Evolutionary conservation across 2,329 filamentous ascomycete genomes (phyloP).

Genomic region (Fusarium sp.): DNA sequence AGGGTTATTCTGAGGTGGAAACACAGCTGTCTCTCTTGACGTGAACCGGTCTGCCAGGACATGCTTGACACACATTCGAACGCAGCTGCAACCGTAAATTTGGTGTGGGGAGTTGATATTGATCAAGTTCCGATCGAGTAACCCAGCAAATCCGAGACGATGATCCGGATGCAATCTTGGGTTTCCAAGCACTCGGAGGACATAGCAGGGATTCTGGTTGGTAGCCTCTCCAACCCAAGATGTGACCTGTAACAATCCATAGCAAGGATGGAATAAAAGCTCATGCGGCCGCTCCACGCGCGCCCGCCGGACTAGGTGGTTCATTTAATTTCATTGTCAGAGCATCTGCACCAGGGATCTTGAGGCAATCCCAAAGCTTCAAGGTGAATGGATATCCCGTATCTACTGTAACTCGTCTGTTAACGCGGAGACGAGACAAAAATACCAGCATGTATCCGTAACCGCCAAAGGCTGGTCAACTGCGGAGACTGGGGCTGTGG

Average conservation of each 20-base stretch:
- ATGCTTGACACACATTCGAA: constrained; percentile 4
- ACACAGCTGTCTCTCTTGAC: constrained; percentile 20
- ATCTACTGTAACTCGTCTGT: background rate
- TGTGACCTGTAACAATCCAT: constrained; percentile 38
- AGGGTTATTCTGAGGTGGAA: constrained; percentile 3
- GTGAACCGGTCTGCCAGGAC: constrained; percentile 16
- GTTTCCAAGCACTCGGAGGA: constrained; percentile 38
- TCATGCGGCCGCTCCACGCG: constrained; percentile 41
- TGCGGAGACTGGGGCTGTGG: constrained; percentile 20
- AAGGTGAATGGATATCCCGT: background rate
- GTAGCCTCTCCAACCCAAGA: constrained; percentile 24
- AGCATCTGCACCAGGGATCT: background rate
- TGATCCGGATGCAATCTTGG: constrained; percentile 39
- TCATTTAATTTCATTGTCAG: constrained; percentile 27
- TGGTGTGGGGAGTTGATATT: constrained; percentile 15
- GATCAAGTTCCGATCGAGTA: constrained; percentile 29
- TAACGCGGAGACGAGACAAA: background rate
- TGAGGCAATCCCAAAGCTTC: constrained; percentile 3
- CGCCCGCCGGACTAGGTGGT: constrained; percentile 28
- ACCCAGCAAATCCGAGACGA: constrained; percentile 29
- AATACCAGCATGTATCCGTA: background rate
- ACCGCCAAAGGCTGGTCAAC: background rate
- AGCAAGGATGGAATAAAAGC: constrained; percentile 26
- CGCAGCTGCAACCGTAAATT: background rate
- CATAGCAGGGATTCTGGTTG: constrained; percentile 33